Base-by-base conservation (phyloP, 2,329 filamentous ascomycete species). In the Hysterium pulicare region DNA sequence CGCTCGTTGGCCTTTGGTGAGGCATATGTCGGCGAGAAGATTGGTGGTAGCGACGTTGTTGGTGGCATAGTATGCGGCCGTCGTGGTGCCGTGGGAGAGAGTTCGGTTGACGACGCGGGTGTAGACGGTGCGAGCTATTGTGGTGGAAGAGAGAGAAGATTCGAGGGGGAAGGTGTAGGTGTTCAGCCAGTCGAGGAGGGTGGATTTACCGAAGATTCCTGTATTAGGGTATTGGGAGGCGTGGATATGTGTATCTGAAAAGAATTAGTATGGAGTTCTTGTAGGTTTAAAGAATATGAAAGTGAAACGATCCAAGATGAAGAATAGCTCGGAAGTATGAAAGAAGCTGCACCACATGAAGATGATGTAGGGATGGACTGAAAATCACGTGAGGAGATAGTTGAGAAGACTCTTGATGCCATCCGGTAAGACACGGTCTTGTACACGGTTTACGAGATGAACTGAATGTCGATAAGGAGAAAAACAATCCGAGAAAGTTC, bases 111-210 rank as follows among this genome's bases (percentile, higher is more conserved):
- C 80, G 50, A 87, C 85, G 44, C 85, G 83, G 19, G 78, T 77
- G 70, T 97, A 98, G 48, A 94, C 83, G 26, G 72, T 74, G 11
- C 73, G 74, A 1, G 90, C 89, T 57, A 79, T 82, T 42, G 69
- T 50, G 4, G 82, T 70, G 49, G 81, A 74, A 5, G 75, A 70
- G 46, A 96, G 81, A 8, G 86, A 90, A 1, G 84, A 75, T 68
- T 98, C 93, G 49, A 95, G 79, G 0, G 93, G 93, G 61, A 97
- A 98, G 0, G 93, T 98, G 72, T 98, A 97, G 13, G 77, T 93
- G 57, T 90, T 80, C 4, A 98, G 76, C 93, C 93, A 98, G 69
- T 93, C 86, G 11, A 98, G 79, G 23, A 98, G 82, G 0, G 91
- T 96, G 0, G 87, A 85, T 52, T 90, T 93, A 58, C 93, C 93